Conservation (phyloP, 441 rosid genomes). For the Biscutella laevigata region DNA sequence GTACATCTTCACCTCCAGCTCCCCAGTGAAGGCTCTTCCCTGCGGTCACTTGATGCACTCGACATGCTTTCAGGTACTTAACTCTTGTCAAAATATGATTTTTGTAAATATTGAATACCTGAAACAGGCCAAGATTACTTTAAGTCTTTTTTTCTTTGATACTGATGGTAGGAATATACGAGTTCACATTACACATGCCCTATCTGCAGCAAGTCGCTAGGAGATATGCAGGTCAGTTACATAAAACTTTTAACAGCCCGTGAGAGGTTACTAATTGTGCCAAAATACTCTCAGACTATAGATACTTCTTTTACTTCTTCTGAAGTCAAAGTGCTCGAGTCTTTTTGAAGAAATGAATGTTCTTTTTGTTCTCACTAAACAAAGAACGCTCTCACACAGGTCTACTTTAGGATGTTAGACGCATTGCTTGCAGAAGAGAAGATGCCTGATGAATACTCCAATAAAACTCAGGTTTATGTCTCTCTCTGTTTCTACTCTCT, state of each 20-base stretch:
- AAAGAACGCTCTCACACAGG: slow-evolving; percentile 34
- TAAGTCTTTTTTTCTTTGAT: slow-evolving; percentile 5
- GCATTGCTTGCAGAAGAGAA: slow-evolving; percentile 69
- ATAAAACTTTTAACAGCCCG: neutral
- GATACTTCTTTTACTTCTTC: neutral
- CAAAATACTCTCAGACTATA: neutral
- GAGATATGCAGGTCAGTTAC: slow-evolving; percentile 84
- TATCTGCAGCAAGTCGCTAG: slow-evolving; percentile 90
- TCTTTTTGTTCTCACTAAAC: neutral
- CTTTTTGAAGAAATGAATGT: neutral
- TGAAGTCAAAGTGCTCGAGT: neutral
- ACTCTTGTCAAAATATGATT: slow-evolving; percentile 11
- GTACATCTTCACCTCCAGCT: slow-evolving; percentile 61
- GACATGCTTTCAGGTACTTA: slow-evolving; percentile 57
- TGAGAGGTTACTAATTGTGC: neutral
- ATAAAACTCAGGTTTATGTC: slow-evolving; percentile 60
- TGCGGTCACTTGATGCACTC: slow-evolving; percentile 98
- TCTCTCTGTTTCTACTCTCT: neutral
- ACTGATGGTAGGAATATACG: slow-evolving; percentile 60
- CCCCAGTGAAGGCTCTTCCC: slow-evolving; percentile 67
- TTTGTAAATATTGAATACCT: neutral
- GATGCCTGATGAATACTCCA: slow-evolving; percentile 59
- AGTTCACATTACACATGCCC: slow-evolving; percentile 79
- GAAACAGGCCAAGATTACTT: slow-evolving; percentile 5
- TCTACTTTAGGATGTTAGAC: slow-evolving; percentile 75